A percentile compares a stretch with the other conserved stretches of the same genome.
Conservation (phyloP, 768 basidiomycete genomes). For the Kwoniella sp. region DNA sequence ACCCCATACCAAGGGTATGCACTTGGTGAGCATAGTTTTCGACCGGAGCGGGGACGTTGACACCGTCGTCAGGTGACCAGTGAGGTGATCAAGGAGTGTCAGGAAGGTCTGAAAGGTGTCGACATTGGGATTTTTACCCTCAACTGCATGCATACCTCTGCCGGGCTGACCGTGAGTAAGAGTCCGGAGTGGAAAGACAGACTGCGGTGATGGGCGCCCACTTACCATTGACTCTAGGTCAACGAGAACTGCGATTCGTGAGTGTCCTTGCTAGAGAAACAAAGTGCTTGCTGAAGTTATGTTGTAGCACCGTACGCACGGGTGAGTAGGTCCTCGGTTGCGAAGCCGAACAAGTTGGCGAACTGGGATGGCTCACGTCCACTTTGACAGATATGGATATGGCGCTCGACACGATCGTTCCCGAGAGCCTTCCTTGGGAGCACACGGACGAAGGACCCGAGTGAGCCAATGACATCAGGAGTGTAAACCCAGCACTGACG, state of each 20-base stretch:
- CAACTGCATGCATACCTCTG: slow-evolving; percentile 61
- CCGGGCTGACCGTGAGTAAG: slow-evolving; percentile 60
- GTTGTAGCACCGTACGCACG: slow-evolving; percentile 5
- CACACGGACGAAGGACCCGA: slow-evolving; percentile 91
- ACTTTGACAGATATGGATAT: slow-evolving; percentile 78
- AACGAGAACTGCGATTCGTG: slow-evolving; percentile 87
- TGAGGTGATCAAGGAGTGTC: slow-evolving; percentile 64
- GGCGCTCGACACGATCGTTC: slow-evolving; percentile 80
- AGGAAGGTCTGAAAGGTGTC: slow-evolving; percentile 64
- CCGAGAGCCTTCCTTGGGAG: slow-evolving; percentile 72
- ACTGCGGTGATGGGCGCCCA: background rate
- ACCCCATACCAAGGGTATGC: slow-evolving; percentile 55
- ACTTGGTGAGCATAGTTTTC: slow-evolving; percentile 54
- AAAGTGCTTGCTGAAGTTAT: slow-evolving; percentile 1
- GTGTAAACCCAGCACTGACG: background rate
- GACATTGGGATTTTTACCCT: slow-evolving; percentile 84
- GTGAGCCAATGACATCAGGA: slow-evolving; percentile 54
- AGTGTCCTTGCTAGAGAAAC: slow-evolving; percentile 44
- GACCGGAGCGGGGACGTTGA: background rate
- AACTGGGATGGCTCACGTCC: background rate
- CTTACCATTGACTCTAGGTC: slow-evolving; percentile 49
- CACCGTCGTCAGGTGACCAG: slow-evolving; percentile 57
- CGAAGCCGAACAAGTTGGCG: too few species aligned
- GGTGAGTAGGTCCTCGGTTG: too few species aligned
- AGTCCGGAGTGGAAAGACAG: slow-evolving; percentile 62